Evolutionary conservation across 2,329 filamentous ascomycete species (phyloP).

Genomic region (Fusarium torulosum): DNA sequence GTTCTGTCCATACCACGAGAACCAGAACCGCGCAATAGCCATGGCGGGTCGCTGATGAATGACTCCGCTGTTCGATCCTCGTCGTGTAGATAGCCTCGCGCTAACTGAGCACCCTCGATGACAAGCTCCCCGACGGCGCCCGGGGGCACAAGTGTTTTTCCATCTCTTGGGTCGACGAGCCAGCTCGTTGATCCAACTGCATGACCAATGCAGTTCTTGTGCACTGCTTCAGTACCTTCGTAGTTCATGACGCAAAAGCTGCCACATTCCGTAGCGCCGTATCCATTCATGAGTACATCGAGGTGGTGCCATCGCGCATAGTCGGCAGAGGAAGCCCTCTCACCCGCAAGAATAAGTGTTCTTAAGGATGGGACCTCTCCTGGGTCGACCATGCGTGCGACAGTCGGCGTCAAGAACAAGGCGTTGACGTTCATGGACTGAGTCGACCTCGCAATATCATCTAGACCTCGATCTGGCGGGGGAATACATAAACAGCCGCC

Average conservation of each 20-base stretch:
- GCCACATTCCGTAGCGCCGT: too few species aligned
- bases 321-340: not conserved
- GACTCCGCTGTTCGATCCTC: slow-evolving; percentile 38
- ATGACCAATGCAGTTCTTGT: too few species aligned
- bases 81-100: slow-evolving; percentile 43
- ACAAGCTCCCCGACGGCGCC: too few species aligned
- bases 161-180: too few species aligned
- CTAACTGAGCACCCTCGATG: slow-evolving; percentile 46
- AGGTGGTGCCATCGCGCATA: not conserved
- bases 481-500: slow-evolving; percentile 29
- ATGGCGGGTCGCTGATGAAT: slow-evolving; percentile 50
- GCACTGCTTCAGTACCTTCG: too few species aligned
- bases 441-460: slow-evolving; percentile 3
- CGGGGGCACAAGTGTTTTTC: too few species aligned
- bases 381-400: slow-evolving; percentile 5
- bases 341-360: not conserved
- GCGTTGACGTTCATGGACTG: not conserved
- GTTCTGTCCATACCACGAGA: too few species aligned
- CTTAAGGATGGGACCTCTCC: not conserved
- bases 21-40: slow-evolving; percentile 32
- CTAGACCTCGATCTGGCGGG: slow-evolving; percentile 7
- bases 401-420: slow-evolving; percentile 4
- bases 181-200: too few species aligned
- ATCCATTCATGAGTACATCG: too few species aligned
- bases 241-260: too few species aligned